phyloP scores from a whole-genome alignment of 139 green algal genomes.

The Micractinium conductrix region DNA sequence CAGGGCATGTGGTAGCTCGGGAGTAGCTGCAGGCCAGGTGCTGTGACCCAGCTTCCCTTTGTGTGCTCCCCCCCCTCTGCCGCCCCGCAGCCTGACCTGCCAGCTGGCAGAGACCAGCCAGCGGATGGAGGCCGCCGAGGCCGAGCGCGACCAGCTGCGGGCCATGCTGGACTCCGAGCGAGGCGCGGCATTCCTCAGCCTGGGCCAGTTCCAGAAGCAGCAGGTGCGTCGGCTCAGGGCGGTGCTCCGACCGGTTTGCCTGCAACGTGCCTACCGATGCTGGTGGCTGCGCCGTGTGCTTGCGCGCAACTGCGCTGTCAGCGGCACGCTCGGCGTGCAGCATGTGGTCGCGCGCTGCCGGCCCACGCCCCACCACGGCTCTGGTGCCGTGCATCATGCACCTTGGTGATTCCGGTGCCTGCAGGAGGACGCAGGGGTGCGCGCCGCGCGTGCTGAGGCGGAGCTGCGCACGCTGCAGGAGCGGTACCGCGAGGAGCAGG shows the following conservation, averaged over 20 bases:
- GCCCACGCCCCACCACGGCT: too few species aligned
- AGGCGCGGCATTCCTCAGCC: conserved; percentile 24
- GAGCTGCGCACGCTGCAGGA: conserved; percentile 32
- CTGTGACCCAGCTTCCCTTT: too few species aligned
- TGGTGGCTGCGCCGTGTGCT: too few species aligned
- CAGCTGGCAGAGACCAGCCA: conserved; percentile 9
- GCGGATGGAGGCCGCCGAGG: not conserved
- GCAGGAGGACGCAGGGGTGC: conserved; percentile 19
- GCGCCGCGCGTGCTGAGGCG: not conserved
- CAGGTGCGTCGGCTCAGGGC: too few species aligned
- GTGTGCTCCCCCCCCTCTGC: not conserved
- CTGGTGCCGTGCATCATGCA: too few species aligned
- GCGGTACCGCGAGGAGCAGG: conserved; percentile 30
- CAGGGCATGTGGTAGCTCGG: too few species aligned
- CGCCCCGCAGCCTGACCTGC: not conserved
- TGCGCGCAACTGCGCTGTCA: too few species aligned
- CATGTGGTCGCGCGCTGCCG: too few species aligned
- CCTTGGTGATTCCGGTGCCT: too few species aligned
- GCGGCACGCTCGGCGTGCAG: not conserved
- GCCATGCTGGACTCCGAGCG: conserved; percentile 34
- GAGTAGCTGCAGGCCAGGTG: too few species aligned
- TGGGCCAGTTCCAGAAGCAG: conserved; percentile 54
- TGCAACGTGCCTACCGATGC: too few species aligned
- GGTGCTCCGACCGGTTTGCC: not conserved
- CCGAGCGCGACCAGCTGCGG: conserved; percentile 14